Evolutionary conservation across 306 rosid species (phyloP).

Genomic region (Dryas octopetala): DNA sequence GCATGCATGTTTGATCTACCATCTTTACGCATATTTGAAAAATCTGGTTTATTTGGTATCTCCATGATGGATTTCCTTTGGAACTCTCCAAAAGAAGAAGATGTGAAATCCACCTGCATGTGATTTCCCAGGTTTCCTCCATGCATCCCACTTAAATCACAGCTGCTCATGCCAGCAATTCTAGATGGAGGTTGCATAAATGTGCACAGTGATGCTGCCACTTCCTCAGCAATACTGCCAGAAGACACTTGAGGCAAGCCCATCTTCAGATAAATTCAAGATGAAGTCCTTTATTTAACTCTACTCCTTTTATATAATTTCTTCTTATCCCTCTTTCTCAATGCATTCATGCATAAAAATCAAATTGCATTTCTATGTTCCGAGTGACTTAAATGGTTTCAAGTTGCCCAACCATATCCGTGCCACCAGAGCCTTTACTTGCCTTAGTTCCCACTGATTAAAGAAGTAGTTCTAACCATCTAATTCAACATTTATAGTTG

Average conservation of each 20-base stretch:
- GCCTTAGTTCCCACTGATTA: conserved; percentile 14
- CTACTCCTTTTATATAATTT: conserved; percentile 3
- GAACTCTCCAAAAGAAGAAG: conserved; percentile 35
- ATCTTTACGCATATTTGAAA: conserved; percentile 32
- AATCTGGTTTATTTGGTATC: conserved; percentile 43
- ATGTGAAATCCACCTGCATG: conserved; percentile 39
- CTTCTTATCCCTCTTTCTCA: conserved; percentile 14
- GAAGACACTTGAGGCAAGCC: conserved; percentile 68
- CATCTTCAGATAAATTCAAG: conserved; percentile 45
- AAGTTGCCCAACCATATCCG: conserved; percentile 13
- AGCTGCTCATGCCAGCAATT: conserved; percentile 43
- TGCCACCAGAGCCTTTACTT: conserved; percentile 13
- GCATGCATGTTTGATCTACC: conserved; percentile 37
- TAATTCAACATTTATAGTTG: conserved; percentile 1
- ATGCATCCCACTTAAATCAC: conserved; percentile 50
- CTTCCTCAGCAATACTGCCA: conserved; percentile 56
- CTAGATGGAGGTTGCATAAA: conserved; percentile 47
- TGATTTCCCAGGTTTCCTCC: conserved; percentile 43
- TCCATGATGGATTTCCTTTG: conserved; percentile 38
- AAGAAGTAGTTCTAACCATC: conserved; percentile 17
- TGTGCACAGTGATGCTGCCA: conserved; percentile 50
- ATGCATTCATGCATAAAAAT: conserved; percentile 22
- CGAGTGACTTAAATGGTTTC: conserved; percentile 15
- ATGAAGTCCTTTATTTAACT: conserved; percentile 11
- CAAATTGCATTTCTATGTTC: conserved; percentile 19